Evolutionary conservation across 2,329 filamentous ascomycete species (phyloP), one percentile per base, ranked within the genome.

Genomic region (Curvularia spicifera): DNA sequence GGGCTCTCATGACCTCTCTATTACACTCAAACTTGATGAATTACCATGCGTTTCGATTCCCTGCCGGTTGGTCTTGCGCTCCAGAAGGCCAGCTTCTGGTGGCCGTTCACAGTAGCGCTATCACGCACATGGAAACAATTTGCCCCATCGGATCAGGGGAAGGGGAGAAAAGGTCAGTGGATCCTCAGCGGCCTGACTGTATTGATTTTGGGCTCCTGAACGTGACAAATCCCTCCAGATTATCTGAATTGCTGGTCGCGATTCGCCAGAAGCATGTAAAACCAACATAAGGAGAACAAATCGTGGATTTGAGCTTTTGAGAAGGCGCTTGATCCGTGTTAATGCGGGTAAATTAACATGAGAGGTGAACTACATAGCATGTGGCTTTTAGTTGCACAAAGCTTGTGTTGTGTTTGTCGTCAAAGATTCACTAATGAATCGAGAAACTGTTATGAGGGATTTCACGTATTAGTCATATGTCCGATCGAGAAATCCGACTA

Each of bases 181-280:
- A 20, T 31, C 20, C 26, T 12, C 22, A 35, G 35, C 53, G 57
- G 39, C 49, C 40, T 52, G n/a, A 28, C 35, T 47, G 35, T 40
- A 28, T 18, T 31, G 28, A 12, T 12, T 55, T 26, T 58, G 42
- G n/a, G 51, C 28, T 57, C 22, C 55, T 31, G 42, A 51, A 43
- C 33, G 22, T 51, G 58, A 51, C 42, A 54, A 60, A 46, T 51
- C 58, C 51, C 58, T 54, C 55, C 58, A 29, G 22, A 37, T 28
- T 37, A 35, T 22, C 31, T n/a, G 12, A 22, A 15, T 22, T 20
- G 48, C 10, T 12, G 9, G 33, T 35, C 24, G 49, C 48, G 20
- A 59, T 56, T 59, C 42, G 56, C 51, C 46, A 46, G 31, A 33
- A 44, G 18, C 24, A 18, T 31, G 29, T 33, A 28, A 20, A 40